Conservation (phyloP, 441 rosid species). For the Pelargonium australe region DNA sequence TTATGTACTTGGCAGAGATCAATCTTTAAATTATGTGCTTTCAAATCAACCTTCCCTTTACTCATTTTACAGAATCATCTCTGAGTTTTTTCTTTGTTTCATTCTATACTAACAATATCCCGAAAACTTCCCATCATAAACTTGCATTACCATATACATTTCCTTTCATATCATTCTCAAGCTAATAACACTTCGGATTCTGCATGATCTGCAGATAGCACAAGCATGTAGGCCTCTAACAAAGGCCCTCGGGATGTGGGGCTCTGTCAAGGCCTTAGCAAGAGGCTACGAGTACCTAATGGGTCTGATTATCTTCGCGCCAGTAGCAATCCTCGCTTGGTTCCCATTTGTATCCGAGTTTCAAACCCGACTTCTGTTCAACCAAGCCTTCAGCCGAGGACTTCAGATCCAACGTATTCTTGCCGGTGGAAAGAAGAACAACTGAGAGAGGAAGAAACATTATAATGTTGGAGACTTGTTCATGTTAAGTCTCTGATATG, state of each 20-base stretch:
- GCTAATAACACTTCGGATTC: no score
- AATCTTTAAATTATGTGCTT: no score
- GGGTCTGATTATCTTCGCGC: conserved; percentile 67
- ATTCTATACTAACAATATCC: background rate
- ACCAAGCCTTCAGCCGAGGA: conserved; percentile 98
- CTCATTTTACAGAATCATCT: background rate
- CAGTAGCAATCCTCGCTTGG: conserved; percentile 82
- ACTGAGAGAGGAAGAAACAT: conserved; percentile 17
- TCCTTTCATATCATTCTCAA: background rate
- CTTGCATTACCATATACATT: background rate
- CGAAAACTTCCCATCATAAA: background rate
- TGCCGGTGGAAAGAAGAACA: conserved; percentile 85
- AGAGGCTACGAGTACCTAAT: conserved; percentile 90
- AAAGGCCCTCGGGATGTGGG: conserved; percentile 83
- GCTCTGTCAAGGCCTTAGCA: conserved; percentile 80
- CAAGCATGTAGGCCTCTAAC: conserved; percentile 62
- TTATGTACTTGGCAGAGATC: no score
- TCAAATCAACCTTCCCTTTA: background rate
- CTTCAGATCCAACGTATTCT: conserved; percentile 95
- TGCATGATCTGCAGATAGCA: conserved; percentile 45
- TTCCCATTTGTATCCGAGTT: conserved; percentile 92
- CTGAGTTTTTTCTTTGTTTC: background rate
- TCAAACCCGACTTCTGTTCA: conserved; percentile 86
- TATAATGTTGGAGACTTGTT: no score
- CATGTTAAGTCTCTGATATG: no score